Percentiles rank a stretch among this genome's conserved stretches.
Evolutionary conservation across 352 stramenopile species (phyloP).

Genomic region (Phytophthora foliorum): DNA sequence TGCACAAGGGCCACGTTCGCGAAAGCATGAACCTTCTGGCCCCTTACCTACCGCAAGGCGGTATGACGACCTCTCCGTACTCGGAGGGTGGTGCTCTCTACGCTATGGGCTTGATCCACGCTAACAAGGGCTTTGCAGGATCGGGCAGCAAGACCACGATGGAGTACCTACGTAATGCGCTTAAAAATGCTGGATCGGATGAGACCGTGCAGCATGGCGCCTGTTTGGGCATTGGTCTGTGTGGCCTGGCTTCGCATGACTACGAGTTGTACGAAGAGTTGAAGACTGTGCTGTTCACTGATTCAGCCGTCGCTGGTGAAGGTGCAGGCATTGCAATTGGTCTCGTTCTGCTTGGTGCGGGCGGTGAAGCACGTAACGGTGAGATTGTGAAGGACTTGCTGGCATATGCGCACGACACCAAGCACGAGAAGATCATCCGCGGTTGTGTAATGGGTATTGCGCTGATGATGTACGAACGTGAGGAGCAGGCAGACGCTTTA

Average conservation of each 20-base stretch:
- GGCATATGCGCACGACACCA: slow-evolving; percentile 98
- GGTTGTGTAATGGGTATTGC: slow-evolving; percentile 98
- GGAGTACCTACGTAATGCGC: slow-evolving; percentile 87
- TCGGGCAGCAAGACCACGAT: slow-evolving; percentile 86
- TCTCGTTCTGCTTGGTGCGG: slow-evolving; percentile 96
- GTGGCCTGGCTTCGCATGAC: slow-evolving; percentile 95
- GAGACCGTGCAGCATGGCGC: slow-evolving; percentile 99
- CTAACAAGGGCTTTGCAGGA: slow-evolving; percentile 93
- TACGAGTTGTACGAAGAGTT: slow-evolving; percentile 97
- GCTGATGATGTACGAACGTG: slow-evolving; percentile 98
- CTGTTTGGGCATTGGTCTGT: slow-evolving; percentile 97
- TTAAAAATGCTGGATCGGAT: slow-evolving; percentile 91
- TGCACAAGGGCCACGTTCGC: slow-evolving; percentile 98
- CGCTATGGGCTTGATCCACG: slow-evolving; percentile 98
- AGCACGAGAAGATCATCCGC: slow-evolving; percentile 99
- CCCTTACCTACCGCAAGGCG: slow-evolving; percentile 96
- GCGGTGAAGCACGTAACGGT: slow-evolving; percentile 84
- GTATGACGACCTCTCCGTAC: slow-evolving; percentile 94
- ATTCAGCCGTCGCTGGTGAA: slow-evolving; percentile 98
- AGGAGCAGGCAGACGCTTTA: slow-evolving; percentile 96
- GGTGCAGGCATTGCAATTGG: slow-evolving; percentile 98
- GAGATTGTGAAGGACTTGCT: slow-evolving; percentile 95
- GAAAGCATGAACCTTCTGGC: slow-evolving; percentile 98
- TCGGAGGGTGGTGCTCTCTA: slow-evolving; percentile 98
- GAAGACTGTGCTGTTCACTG: slow-evolving; percentile 98